Evolutionary conservation across 176 grass and related monocot species (phyloP).

Genomic region (Triticum dicoccoides): DNA sequence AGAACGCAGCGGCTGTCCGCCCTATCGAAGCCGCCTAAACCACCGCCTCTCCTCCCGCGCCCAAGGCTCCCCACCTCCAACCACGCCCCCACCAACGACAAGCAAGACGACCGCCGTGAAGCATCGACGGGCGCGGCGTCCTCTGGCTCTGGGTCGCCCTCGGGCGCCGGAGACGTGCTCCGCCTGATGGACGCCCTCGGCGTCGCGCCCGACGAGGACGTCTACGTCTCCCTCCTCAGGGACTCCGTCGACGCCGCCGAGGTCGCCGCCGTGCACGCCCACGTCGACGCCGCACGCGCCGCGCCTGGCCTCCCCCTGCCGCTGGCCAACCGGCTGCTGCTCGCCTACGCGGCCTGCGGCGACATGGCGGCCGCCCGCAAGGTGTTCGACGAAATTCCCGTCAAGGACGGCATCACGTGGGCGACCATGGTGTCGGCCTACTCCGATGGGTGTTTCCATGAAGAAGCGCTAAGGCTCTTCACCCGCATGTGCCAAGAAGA

Average conservation of each 20-base stretch:
- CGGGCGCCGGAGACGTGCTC: slow-evolving; percentile 53
- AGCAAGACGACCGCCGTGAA: background rate
- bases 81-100: background rate
- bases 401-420: slow-evolving; percentile 53
- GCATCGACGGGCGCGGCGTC: background rate
- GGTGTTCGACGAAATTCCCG: slow-evolving; percentile 63
- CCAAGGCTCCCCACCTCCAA: slow-evolving; percentile 31
- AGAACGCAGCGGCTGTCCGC: background rate
- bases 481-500: slow-evolving; percentile 33
- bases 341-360: slow-evolving; percentile 37
- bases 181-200: slow-evolving; percentile 58
- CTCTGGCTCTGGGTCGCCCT: background rate
- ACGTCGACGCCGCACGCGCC: background rate
- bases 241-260: slow-evolving; percentile 54
- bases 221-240: slow-evolving; percentile 71
- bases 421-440: slow-evolving; percentile 45
- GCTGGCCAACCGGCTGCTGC: slow-evolving; percentile 64
- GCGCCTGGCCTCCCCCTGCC: background rate
- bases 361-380: slow-evolving; percentile 8
- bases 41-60: slow-evolving; percentile 28
- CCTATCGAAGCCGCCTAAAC: slow-evolving; percentile 30
- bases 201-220: slow-evolving; percentile 61
- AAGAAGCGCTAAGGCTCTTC: slow-evolving; percentile 47
- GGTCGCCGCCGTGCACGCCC: slow-evolving; percentile 48
- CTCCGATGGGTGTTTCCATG: slow-evolving; percentile 25